phyloP scores from a whole-genome alignment of 495 filamentous ascomycete species.

The Neurospora tetrasperma region DNA sequence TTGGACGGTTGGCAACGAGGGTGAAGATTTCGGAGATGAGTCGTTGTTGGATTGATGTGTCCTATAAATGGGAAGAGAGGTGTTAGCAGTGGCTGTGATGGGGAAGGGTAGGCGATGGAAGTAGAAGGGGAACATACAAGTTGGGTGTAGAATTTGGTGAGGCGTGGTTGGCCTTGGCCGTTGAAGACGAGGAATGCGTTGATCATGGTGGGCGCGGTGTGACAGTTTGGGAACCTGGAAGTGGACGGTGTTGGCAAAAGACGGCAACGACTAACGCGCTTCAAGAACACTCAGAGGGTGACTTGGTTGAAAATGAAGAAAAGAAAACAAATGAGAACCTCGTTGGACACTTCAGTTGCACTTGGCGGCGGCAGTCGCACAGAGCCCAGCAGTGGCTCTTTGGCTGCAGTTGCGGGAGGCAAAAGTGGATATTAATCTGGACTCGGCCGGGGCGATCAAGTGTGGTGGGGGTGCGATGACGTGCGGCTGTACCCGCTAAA shows the following conservation, averaged over 20 bases:
- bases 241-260: not conserved
- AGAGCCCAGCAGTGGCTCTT: no score
- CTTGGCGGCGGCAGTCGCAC: not conserved
- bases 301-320: not conserved
- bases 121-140: slow-evolving; percentile 47
- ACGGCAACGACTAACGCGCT: not conserved
- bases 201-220: slow-evolving; percentile 55
- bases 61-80: slow-evolving; percentile 38
- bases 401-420: not conserved
- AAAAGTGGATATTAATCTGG: not conserved
- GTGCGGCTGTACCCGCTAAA: not conserved
- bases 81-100: slow-evolving; percentile 7
- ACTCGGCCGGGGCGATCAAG: not conserved
- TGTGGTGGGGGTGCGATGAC: slow-evolving; percentile 9
- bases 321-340: not conserved
- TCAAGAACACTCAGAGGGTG: not conserved
- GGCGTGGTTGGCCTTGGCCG: slow-evolving; percentile 86
- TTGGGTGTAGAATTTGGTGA: slow-evolving; percentile 99
- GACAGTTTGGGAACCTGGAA: not conserved
- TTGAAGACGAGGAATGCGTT: slow-evolving; percentile 99
- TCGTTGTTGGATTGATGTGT: slow-evolving; percentile 88
- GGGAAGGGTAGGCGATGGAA: not conserved
- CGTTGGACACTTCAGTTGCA: not conserved
- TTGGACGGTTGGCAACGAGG: slow-evolving; percentile 80
- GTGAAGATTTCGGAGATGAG: slow-evolving; percentile 96